Base-by-base conservation (phyloP, 805 yeast species). In the Naumovozyma castellii region DNA sequence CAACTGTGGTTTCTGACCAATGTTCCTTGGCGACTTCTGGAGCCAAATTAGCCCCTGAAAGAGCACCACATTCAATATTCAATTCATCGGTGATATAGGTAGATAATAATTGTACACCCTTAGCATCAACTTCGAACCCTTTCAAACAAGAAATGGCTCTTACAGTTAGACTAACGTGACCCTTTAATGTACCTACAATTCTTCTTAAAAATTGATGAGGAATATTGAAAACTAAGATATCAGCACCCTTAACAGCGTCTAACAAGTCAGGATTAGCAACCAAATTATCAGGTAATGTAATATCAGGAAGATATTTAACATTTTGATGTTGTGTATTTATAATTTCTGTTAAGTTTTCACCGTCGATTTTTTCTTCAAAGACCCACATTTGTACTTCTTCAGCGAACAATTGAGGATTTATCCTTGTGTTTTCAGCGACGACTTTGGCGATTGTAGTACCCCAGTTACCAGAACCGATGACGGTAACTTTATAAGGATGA, bases 1-100 rank as follows among this genome's bases (percentile, higher is more conserved):
- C 97, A 49, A 90, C 85, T 13, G 97, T 87, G 44, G 97, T 92
- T 69, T 90, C 98, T 18, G 95, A 86, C 94, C 94, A 90, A 66
- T 82, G 83, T 65, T 84, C 84, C 62, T 75, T 76, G 46, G 98
- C 97, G 45, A 90, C 95, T 66, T 90, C 98, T 36, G 94, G 86
- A 35, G 98, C 98, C 55, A 90, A 72, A 68, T 90, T 90, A 41
- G 98, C 98, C 43, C 98, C 98, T 1, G 94, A 82, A 41, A 90
- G 73, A 13, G 92, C 97, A 64, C 98, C 98, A 69, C 97, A 87
- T 62, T 82, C 76, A 45, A 92, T 75, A 25, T 90, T 92, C 49
- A 90, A 73, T 51, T 76, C 72, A 53, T 84, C 83, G 39, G 84
- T 75, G 58, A 90, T 84, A 54, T 76, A 79, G 42, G 79, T 78